A percentile compares a stretch with the other conserved stretches of the same genome.
Evolutionary conservation across 2,329 filamentous ascomycete species (phyloP).

Genomic region (Botryosphaeria dothidea): DNA sequence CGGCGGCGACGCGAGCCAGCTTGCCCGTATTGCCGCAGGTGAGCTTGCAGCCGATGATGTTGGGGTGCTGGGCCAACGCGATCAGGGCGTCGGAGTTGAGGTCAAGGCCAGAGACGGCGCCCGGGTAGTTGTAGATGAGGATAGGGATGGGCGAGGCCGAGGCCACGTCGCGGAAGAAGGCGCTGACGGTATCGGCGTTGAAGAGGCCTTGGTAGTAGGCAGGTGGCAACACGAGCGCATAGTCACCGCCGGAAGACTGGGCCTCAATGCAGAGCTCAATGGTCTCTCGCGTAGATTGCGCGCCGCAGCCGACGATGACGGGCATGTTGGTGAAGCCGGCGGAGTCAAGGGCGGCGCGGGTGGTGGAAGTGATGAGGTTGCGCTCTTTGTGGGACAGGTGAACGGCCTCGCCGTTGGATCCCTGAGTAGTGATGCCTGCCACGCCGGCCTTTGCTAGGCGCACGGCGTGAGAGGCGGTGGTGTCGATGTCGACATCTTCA

Average conservation of each 20-base stretch:
- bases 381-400: slow-evolving; percentile 73
- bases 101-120: slow-evolving; percentile 64
- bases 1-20: slow-evolving; percentile 60
- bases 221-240: slow-evolving; percentile 73
- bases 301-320: slow-evolving; percentile 74
- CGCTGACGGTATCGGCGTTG: slow-evolving; percentile 57
- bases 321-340: slow-evolving; percentile 67
- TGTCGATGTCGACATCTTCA: slow-evolving; percentile 44
- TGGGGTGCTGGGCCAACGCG: slow-evolving; percentile 60
- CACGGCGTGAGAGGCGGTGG: slow-evolving; percentile 53
- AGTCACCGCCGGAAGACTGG: slow-evolving; percentile 69
- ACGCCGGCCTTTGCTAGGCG: slow-evolving; percentile 73
- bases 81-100: slow-evolving; percentile 64
- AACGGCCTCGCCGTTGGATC: slow-evolving; percentile 81
- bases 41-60: slow-evolving; percentile 69
- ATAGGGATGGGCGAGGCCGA: slow-evolving; percentile 64
- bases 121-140: slow-evolving; percentile 71
- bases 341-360: slow-evolving; percentile 67
- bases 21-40: slow-evolving; percentile 73
- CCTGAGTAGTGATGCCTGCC: slow-evolving; percentile 73
- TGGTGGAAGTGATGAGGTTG: slow-evolving; percentile 66
- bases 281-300: slow-evolving; percentile 72
- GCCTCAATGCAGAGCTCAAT: slow-evolving; percentile 70
- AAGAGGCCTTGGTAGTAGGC: slow-evolving; percentile 73
- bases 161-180: slow-evolving; percentile 68